phyloP scores from a whole-genome alignment of 495 filamentous ascomycete species.

The Neurospora sp. region DNA sequence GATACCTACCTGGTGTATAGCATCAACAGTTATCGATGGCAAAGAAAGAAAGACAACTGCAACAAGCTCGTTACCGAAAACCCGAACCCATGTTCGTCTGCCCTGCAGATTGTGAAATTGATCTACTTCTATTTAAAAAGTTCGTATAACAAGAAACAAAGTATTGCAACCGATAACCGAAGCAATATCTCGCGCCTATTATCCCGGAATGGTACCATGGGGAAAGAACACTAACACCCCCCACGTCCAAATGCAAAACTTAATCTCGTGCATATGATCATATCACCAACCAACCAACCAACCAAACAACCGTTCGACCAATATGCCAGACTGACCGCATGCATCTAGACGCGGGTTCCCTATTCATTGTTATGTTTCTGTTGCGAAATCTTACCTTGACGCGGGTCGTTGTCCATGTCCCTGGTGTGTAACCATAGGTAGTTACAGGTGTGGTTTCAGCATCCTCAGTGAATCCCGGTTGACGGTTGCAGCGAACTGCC shows the following conservation, averaged over 20 bases:
- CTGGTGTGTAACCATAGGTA: background rate
- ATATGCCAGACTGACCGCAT: background rate
- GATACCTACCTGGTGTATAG: background rate
- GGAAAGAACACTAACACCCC: background rate
- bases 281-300: background rate
- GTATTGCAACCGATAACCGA: background rate
- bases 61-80: background rate
- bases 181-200: background rate
- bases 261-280: background rate
- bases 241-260: background rate
- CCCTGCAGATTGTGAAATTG: background rate
- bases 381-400: background rate
- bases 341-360: background rate
- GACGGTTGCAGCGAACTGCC: too few relatives aligned
- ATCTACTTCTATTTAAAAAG: background rate
- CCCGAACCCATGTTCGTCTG: background rate
- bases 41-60: background rate
- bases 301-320: background rate
- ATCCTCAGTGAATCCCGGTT: background rate
- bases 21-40: background rate
- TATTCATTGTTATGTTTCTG: background rate
- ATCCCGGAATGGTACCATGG: background rate
- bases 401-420: background rate
- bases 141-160: background rate
- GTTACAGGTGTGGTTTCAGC: background rate